Conservation (phyloP, 1,284 basidiomycete species). For the Fomitopsis schrenkii region DNA sequence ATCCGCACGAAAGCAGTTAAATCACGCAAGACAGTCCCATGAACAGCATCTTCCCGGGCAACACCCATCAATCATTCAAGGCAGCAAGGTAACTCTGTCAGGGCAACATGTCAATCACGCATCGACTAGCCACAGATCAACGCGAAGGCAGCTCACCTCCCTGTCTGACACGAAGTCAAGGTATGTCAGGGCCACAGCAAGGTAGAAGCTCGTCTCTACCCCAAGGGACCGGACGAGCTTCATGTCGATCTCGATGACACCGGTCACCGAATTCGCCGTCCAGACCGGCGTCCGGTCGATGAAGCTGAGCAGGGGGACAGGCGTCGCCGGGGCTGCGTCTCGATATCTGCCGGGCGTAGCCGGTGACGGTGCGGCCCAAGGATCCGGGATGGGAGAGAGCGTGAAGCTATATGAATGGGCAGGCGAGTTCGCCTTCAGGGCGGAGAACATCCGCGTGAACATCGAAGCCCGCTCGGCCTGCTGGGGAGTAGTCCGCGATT, state of each 20-base stretch:
- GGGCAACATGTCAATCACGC: not conserved
- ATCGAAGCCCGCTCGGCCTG: conserved; percentile 37
- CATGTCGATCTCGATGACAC: conserved; percentile 59
- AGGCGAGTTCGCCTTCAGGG: conserved; percentile 51
- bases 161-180: conserved; percentile 71
- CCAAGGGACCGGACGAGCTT: conserved; percentile 56
- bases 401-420: conserved; percentile 67
- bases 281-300: conserved; percentile 67
- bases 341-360: conserved; percentile 15
- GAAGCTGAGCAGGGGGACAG: conserved; percentile 53
- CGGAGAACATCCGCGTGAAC: conserved; percentile 52
- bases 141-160: conserved; percentile 45
- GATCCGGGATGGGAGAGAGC: conserved; percentile 39
- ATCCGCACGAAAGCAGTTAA: not conserved
- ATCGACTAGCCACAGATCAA: not conserved
- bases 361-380: conserved; percentile 13
- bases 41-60: not conserved
- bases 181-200: conserved; percentile 68
- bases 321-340: conserved; percentile 25
- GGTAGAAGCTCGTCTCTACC: conserved; percentile 73
- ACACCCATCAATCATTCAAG: not conserved
- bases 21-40: not conserved
- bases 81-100: conserved; percentile 1
- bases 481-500: conserved; percentile 38
- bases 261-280: conserved; percentile 52